Evolutionary conservation across 1,139 yeast genomes (phyloP).

Genomic region (Candida mesenterica): DNA sequence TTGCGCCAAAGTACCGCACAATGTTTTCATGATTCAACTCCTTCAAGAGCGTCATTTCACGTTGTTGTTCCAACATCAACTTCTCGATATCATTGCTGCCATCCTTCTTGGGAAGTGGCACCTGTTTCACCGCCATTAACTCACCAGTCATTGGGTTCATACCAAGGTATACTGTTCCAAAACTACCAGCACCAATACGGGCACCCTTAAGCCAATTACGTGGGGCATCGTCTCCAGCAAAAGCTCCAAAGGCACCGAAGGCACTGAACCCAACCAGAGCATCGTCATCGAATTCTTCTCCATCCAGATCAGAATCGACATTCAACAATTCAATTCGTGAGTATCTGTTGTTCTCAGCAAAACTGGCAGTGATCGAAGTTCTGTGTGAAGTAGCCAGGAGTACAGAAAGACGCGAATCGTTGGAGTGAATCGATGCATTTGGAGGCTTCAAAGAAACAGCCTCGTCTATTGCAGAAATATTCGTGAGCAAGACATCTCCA

Average conservation of each 20-base stretch:
- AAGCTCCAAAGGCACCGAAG: conserved; percentile 4
- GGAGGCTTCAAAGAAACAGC: conserved; percentile 29
- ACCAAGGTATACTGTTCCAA: conserved; percentile 90
- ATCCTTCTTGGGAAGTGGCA: conserved; percentile 57
- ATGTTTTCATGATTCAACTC: conserved; percentile 89
- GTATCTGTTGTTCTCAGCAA: conserved; percentile 37
- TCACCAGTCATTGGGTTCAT: conserved; percentile 93
- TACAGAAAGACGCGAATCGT: conserved; percentile 7
- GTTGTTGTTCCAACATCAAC: conserved; percentile 79
- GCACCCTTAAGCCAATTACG: conserved; percentile 92
- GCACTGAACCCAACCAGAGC: conserved; percentile 23
- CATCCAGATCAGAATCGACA: conserved; percentile 43
- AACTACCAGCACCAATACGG: conserved; percentile 90
- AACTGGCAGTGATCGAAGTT: conserved; percentile 37
- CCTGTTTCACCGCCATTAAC: conserved; percentile 95
- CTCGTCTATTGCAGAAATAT: conserved; percentile 58
- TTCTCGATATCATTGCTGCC: conserved; percentile 44
- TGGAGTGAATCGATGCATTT: conserved; percentile 5
- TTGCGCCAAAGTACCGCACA: conserved; percentile 86
- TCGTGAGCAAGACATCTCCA: conserved; percentile 66
- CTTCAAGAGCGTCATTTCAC: conserved; percentile 77
- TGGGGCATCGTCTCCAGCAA: conserved; percentile 44
- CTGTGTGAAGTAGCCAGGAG: conserved; percentile 18
- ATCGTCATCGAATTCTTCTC: conserved; percentile 31
- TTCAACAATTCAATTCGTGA: conserved; percentile 52